Base-by-base conservation (phyloP, 768 basidiomycete genomes). In the Mycena maculata region DNA sequence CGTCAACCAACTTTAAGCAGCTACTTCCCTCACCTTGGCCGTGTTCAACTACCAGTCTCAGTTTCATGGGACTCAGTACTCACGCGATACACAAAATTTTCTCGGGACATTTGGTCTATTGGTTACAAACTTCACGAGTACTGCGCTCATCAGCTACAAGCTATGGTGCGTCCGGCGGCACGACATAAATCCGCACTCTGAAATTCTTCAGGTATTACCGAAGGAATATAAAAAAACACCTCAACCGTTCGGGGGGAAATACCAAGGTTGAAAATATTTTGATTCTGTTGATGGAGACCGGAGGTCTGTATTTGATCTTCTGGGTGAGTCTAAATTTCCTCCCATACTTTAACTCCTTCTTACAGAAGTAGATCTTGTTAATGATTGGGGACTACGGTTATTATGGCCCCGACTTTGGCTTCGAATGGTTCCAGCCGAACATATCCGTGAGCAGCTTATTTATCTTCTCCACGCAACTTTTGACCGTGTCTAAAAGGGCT, bases 381-480 rank as follows among this genome's bases (percentile, higher is more conserved):
- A 70, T 70, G 64, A 20, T 70, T 15, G 68, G 68, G 4, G 68
- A 70, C 55, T 70, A 53, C 27, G 65, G 69, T 7, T 63, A 70
- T 38, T 70, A 63, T 22, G 69, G 69, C 30, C 61, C 33, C 16
- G 64, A 63, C 41, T 70, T 70, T 20, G 61, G 38, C 8, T 57
- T 63, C 27, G 69, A 70, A 54, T 70, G 69, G 69, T 70, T 70
- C 27, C 69, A 70, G 44, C 69, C 69, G 3, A 60, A 70, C 52
- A 67, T 70, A 52, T 67, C 64, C 20, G 55, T 63, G 47, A 47
- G 52, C 38, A 22, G 12, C 18, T 25, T 28, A 30, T n/a, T 23
- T 20, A 22, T 27, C 3, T 22, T 18, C 0, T 20, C 36, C 10
- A 7, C 31, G 31, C 22, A 47, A 48, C 27, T 10, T 27, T 8